phyloP scores from a whole-genome alignment of 2,329 filamentous ascomycete species.

The Xylariaceae sp. region DNA sequence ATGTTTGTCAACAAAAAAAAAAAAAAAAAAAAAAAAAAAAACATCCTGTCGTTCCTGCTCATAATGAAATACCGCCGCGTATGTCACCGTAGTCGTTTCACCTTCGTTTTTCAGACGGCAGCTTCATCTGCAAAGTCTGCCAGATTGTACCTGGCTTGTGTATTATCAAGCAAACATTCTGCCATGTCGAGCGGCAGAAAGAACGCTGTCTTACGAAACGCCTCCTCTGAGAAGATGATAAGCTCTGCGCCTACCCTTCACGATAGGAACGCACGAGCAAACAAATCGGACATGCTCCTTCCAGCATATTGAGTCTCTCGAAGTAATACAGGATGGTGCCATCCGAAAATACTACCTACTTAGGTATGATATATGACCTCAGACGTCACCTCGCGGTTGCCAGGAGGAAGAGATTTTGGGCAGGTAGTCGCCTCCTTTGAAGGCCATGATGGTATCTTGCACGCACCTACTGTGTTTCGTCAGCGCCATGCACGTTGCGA shows the following conservation, averaged over 20 bases:
- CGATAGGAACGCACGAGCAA: not conserved
- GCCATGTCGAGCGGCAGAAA: no score
- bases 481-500: not conserved
- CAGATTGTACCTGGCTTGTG: no score
- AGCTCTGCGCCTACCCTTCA: not conserved
- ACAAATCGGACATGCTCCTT: not conserved
- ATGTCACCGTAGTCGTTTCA: not conserved
- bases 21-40: no score
- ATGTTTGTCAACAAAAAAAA: no score
- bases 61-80: no score
- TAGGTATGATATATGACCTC: not conserved
- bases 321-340: not conserved
- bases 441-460: not conserved
- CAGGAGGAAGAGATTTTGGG: not conserved
- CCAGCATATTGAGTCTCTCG: not conserved
- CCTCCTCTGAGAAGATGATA: no score
- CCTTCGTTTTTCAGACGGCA: not conserved
- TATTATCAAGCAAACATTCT: no score
- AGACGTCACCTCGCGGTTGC: not conserved
- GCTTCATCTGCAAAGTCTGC: no score
- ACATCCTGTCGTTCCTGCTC: not conserved
- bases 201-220: no score
- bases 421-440: not conserved
- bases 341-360: not conserved
- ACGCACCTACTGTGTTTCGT: constrained; percentile 3